phyloP scores from a whole-genome alignment of 495 filamentous ascomycete genomes.

The Aspergillus homomorphus region DNA sequence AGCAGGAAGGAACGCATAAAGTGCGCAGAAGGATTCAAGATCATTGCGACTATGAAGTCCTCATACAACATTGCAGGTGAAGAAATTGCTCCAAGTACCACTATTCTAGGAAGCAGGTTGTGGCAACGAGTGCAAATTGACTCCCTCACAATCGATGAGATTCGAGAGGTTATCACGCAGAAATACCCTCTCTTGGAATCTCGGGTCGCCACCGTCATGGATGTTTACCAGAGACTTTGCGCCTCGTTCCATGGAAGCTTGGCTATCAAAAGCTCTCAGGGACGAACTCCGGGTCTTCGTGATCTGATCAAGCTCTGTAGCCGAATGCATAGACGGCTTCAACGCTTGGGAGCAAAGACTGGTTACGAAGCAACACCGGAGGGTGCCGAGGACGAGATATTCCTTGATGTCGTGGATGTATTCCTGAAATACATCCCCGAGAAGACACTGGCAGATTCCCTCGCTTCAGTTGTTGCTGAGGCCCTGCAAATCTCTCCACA shows the following conservation, averaged over 20 bases:
- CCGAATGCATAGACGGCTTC: conserved; percentile 60
- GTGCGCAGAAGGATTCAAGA: conserved; percentile 77
- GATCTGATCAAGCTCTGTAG: conserved; percentile 90
- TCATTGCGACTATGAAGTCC: conserved; percentile 87
- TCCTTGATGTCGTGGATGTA: conserved; percentile 84
- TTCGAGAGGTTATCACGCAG: conserved; percentile 66
- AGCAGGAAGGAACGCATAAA: conserved; percentile 80
- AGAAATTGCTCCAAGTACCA: conserved; percentile 51
- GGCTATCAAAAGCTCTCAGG: conserved; percentile 45
- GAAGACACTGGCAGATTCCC: conserved; percentile 52
- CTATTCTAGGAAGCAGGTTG: conserved; percentile 73
- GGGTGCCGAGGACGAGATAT: conserved; percentile 74
- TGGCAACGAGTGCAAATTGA: conserved; percentile 74
- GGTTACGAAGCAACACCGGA: conserved; percentile 74
- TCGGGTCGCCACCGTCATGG: conserved; percentile 67
- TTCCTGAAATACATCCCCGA: conserved; percentile 79
- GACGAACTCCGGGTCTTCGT: conserved; percentile 59
- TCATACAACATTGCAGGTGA: conserved; percentile 67
- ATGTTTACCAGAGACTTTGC: conserved; percentile 69
- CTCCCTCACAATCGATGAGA: conserved; percentile 65
- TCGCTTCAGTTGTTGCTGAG: conserved; percentile 70
- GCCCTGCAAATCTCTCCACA: conserved; percentile 82
- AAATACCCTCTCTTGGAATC: conserved; percentile 67
- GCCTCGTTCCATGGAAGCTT: conserved; percentile 46
- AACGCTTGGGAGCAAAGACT: conserved; percentile 58